A percentile compares a stretch with the other conserved stretches of the same genome.
Conservation (phyloP, 352 stramenopile species). For the Pythium rishiriense region DNA sequence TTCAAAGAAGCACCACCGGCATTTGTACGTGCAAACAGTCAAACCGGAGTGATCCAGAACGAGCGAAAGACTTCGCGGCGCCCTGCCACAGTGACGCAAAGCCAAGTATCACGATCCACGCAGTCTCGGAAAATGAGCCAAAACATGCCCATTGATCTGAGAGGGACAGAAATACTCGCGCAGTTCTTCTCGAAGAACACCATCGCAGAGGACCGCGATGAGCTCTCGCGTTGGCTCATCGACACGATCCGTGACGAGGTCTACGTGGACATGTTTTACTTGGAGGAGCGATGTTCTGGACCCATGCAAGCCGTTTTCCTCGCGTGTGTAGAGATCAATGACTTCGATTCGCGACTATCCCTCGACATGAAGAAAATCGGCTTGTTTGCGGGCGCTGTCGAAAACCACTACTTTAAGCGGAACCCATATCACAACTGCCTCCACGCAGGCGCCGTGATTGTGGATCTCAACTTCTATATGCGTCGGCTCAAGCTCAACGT, state of each 20-base stretch:
- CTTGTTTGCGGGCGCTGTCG: constrained; percentile 49
- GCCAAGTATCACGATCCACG: constrained; percentile 37
- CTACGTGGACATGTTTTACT: constrained; percentile 65
- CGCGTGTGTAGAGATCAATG: constrained; percentile 57
- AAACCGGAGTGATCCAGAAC: not conserved
- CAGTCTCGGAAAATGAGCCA: constrained; percentile 43
- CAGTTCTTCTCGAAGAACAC: constrained; percentile 24
- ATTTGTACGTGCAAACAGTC: constrained; percentile 11
- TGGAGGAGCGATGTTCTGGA: constrained; percentile 44
- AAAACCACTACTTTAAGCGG: constrained; percentile 59
- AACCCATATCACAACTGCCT: constrained; percentile 78
- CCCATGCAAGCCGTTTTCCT: constrained; percentile 57
- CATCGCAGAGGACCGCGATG: constrained; percentile 29
- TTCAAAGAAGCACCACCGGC: constrained; percentile 37
- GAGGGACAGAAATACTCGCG: constrained; percentile 28
- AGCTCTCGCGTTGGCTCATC: constrained; percentile 51
- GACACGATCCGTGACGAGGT: constrained; percentile 58
- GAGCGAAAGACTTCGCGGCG: constrained; percentile 11
- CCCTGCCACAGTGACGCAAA: constrained; percentile 3
- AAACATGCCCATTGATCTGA: constrained; percentile 25
- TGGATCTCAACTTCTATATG: constrained; percentile 70
- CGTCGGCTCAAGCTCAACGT: constrained; percentile 55
- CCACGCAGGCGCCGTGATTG: constrained; percentile 61
- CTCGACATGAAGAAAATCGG: constrained; percentile 46
- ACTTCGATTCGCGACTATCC: constrained; percentile 42